These are phyloP conservation scores for Sicyos edulis DNA, from an alignment of 306 rosid genomes.

Conservation along the genomic window DNA sequence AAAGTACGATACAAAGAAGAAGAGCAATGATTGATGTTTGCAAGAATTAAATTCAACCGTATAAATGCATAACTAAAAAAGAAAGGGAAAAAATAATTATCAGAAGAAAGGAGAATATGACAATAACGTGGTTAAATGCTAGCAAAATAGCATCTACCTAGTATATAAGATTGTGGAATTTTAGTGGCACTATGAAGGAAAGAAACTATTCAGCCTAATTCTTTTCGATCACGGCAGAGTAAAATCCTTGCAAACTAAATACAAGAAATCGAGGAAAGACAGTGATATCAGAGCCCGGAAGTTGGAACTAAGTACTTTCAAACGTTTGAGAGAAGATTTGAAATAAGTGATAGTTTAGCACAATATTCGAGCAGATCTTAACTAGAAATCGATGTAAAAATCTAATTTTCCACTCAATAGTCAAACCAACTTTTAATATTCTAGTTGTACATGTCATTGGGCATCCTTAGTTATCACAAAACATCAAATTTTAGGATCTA, in stretches of 20 bases:
- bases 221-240: neutral
- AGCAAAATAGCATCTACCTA: neutral
- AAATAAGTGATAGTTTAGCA: neutral
- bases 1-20: neutral
- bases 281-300: neutral
- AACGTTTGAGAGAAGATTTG: neutral
- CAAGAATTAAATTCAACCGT: neutral
- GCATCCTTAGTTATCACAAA: neutral
- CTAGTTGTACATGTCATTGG: neutral
- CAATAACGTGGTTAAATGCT: neutral
- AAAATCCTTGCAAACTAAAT: neutral
- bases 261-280: constrained; percentile 4
- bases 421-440: neutral
- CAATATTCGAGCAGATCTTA: neutral
- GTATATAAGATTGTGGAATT: neutral
- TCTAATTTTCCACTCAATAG: neutral
- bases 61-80: neutral
- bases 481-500: too few relatives aligned
- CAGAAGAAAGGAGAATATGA: neutral
- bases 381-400: neutral
- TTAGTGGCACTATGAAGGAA: neutral
- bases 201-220: neutral
- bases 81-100: neutral
- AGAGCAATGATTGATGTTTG: neutral
- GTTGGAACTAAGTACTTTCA: neutral